These are phyloP conservation scores for Trypanosoma vivax DNA, from an alignment of 208 protist species.

Conservation along the genomic window DNA sequence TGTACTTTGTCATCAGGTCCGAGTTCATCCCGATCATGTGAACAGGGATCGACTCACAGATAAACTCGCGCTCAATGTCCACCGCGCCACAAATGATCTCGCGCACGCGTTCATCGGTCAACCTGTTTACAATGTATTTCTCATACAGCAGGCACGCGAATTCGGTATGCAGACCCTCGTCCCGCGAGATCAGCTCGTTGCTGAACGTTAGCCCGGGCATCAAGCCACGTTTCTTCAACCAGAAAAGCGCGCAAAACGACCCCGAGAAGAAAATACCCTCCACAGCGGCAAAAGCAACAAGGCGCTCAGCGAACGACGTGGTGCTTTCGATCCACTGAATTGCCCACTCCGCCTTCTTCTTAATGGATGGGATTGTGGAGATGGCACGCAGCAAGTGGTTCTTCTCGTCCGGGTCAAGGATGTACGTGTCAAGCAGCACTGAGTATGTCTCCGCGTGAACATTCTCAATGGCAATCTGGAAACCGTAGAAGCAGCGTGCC, in stretches of 20 bases:
- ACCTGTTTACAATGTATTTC: constrained; percentile 90
- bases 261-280: constrained; percentile 99
- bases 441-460: constrained; percentile 97
- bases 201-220: constrained; percentile 99
- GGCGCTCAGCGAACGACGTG: constrained; percentile 92
- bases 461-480: constrained; percentile 99
- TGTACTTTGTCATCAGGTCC: constrained; percentile 98
- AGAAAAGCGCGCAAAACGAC: constrained; percentile 98
- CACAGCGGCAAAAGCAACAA: constrained; percentile 98
- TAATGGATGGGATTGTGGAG: constrained; percentile 93
- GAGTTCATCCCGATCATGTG: constrained; percentile 98
- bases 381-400: constrained; percentile 94
- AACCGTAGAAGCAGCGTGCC: constrained; percentile 98
- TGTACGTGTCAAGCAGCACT: constrained; percentile 95
- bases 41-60: constrained; percentile 96
- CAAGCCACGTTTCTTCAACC: constrained; percentile 99
- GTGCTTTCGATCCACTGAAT: constrained; percentile 81
- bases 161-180: constrained; percentile 98
- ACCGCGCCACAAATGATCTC: constrained; percentile 94
- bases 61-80: constrained; percentile 95
- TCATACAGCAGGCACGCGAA: constrained; percentile 98
- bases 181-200: constrained; percentile 98
- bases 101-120: constrained; percentile 65
- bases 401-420: constrained; percentile 92
- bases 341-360: constrained; percentile 98